Conservation (phyloP, 1,139 yeast genomes). For the Taiozyma sp. region DNA sequence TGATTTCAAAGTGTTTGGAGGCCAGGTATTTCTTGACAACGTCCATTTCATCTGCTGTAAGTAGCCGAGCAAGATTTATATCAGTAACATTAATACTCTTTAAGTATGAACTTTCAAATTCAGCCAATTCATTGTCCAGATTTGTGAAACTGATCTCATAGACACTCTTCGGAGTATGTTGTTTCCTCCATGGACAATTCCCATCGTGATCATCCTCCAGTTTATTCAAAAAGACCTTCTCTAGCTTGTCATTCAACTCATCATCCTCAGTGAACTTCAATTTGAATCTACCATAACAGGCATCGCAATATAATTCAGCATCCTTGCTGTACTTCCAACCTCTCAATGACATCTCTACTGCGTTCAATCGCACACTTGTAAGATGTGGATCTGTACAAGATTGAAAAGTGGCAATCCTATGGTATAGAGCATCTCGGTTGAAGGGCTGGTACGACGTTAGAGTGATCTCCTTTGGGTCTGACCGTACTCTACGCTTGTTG, state of each 20-base stretch:
- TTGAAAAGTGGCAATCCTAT: background rate
- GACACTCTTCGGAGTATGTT: conserved; percentile 11
- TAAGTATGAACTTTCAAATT: conserved; percentile 6
- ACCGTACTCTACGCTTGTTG: background rate
- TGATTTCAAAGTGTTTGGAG: background rate
- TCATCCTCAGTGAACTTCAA: background rate
- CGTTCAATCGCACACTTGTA: background rate
- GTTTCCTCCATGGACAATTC: conserved; percentile 20
- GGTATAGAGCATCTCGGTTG: background rate
- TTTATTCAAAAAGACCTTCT: conserved; percentile 8
- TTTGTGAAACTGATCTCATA: conserved; percentile 10
- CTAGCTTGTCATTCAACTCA: background rate
- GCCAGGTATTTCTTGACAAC: background rate
- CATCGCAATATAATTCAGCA: background rate
- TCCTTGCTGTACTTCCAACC: background rate
- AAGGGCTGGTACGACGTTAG: background rate
- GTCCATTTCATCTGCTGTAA: background rate
- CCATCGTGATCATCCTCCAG: conserved; percentile 7
- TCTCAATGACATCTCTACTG: background rate
- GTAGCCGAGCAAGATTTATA: background rate
- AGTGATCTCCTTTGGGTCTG: background rate
- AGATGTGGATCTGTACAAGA: background rate
- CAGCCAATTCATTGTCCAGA: conserved; percentile 6
- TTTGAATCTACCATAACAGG: background rate
- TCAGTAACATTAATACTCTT: conserved; percentile 2